phyloP scores from a whole-genome alignment of 2,329 filamentous ascomycete species.

The Hymenoscyphus scutula region DNA sequence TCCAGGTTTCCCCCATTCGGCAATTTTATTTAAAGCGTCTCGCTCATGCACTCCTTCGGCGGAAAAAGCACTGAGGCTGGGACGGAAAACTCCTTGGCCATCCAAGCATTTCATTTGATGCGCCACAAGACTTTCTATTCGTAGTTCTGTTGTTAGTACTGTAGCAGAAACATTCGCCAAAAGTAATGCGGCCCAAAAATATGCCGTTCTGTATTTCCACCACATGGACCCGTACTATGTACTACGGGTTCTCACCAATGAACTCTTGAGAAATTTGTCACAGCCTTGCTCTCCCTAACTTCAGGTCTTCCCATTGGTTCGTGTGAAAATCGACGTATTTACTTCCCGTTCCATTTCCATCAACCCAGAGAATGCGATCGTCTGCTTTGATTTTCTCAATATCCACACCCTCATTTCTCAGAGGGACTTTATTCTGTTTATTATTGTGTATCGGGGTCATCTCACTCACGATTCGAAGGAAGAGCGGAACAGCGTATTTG shows the following conservation, averaged over 20 bases:
- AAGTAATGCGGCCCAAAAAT: background rate
- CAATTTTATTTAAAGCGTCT: background rate
- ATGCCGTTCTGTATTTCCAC: background rate
- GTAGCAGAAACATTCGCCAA: background rate
- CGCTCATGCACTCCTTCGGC: constrained; percentile 1
- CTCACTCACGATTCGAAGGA: constrained; percentile 60
- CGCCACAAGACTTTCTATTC: background rate
- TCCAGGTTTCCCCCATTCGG: background rate
- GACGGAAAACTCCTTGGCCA: background rate
- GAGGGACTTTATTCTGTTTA: constrained; percentile 74
- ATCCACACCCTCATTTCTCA: constrained; percentile 66
- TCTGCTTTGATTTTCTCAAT: constrained; percentile 44
- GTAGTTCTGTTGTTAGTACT: background rate
- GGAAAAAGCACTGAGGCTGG: constrained; percentile 1
- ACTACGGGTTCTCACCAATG: background rate
- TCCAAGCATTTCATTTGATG: background rate
- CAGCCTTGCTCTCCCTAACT: constrained; percentile 44
- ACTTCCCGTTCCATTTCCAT: constrained; percentile 51
- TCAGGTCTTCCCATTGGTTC: constrained; percentile 56
- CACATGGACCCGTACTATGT: background rate
- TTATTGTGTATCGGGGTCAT: constrained; percentile 69
- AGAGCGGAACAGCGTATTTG: constrained; percentile 72
- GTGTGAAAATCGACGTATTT: constrained; percentile 58
- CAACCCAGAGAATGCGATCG: constrained; percentile 54
- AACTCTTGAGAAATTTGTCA: background rate